phyloP scores from a whole-genome alignment of 257 asterid species.

The Craterostigma plantagineum region DNA sequence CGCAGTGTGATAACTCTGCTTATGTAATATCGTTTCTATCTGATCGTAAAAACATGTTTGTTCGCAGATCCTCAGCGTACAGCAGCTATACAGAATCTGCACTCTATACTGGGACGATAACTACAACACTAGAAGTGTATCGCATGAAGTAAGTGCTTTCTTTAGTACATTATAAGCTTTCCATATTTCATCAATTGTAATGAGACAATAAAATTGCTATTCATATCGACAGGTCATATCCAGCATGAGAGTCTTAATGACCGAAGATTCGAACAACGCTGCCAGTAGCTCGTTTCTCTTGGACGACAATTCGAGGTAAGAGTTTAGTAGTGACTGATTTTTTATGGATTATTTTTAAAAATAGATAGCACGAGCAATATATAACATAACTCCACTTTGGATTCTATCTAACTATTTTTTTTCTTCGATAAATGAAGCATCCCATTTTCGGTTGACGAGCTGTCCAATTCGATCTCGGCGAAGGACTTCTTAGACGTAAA shows the following conservation, averaged over 20 bases:
- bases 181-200: neutral
- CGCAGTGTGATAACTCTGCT: too few species aligned
- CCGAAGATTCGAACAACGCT: conserved; percentile 81
- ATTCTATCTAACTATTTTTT: neutral
- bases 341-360: too few species aligned
- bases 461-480: conserved; percentile 47
- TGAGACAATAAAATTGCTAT: neutral
- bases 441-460: conserved; percentile 83
- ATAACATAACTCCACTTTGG: too few species aligned
- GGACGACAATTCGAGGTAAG: conserved; percentile 91
- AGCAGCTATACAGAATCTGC: conserved; percentile 96
- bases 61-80: conserved; percentile 81
- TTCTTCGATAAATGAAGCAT: conserved; percentile 38
- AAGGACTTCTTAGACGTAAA: conserved; percentile 79
- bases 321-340: neutral
- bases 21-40: neutral
- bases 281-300: conserved; percentile 67
- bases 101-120: conserved; percentile 88
- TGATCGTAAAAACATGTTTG: too few species aligned
- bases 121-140: conserved; percentile 88
- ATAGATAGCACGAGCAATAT: too few species aligned
- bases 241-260: conserved; percentile 94
- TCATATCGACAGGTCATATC: conserved; percentile 50
- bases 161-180: too few species aligned
- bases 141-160: conserved; percentile 54